Percentiles rank a stretch among this genome's conserved stretches.
Evolutionary conservation across 257 asterid genomes (phyloP).

Genomic region (Forsythia suspensa): DNA sequence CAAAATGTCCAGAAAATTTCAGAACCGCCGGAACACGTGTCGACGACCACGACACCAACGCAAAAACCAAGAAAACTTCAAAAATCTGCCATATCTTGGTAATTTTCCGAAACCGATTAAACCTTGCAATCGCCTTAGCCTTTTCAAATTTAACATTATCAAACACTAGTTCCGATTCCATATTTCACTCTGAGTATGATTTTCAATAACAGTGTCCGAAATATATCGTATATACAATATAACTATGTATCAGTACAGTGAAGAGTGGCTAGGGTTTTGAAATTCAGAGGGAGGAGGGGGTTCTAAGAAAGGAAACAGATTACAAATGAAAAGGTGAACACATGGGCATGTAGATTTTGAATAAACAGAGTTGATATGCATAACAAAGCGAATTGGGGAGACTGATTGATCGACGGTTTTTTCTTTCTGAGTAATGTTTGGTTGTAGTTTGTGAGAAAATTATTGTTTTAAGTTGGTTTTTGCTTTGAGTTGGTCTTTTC

Average conservation of each 20-base stretch:
- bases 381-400: constrained; percentile 16
- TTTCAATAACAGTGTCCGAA: not conserved
- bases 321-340: constrained; percentile 17
- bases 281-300: constrained; percentile 28
- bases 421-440: not conserved
- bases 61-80: constrained; percentile 44
- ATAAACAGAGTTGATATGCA: constrained; percentile 30
- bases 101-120: constrained; percentile 43
- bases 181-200: constrained; percentile 1
- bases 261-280: not conserved
- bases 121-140: constrained; percentile 47
- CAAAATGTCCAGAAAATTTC: constrained; percentile 21
- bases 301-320: constrained; percentile 24
- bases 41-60: constrained; percentile 68
- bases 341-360: constrained; percentile 23
- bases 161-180: constrained; percentile 28
- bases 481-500: constrained; percentile 13
- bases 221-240: not conserved
- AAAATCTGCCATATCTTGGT: constrained; percentile 41
- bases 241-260: not conserved
- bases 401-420: constrained; percentile 3
- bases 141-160: constrained; percentile 37
- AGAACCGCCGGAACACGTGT: constrained; percentile 45
- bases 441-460: not conserved
- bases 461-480: constrained; percentile 7